Base-by-base conservation (phyloP, 1,139 yeast species). In the Pichia norvegensis region DNA sequence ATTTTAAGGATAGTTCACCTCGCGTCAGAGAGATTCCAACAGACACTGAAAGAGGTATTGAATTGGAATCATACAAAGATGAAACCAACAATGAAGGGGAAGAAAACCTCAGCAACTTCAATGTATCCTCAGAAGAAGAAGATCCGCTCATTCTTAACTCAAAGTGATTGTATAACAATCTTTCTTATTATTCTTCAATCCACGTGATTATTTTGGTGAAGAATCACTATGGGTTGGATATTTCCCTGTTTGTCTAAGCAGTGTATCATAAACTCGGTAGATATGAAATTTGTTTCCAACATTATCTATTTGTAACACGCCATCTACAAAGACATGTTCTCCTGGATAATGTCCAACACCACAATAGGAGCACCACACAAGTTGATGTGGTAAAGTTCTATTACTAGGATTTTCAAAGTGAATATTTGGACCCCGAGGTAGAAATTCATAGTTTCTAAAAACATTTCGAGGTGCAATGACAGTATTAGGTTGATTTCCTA, bases 1-100 rank as follows among this genome's bases (percentile, higher is more conserved):
- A 67, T 46, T 72, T 67, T 57, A 81, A 78, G 57, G 46, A 46
- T 14, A 16, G 29, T 11, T n/a, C 21, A 14, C 29, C 35, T 10
- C n/a, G 3, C 3, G 14, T 4, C 1, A 13, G 31, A 4, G 31
- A 27, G 2, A 27, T 3, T 27, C 2, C 31, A 27, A 20, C 29
- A 13, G 46, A 46, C 25, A 21, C 40, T 17, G 48, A 46, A 41
- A 27, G 48, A 33, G 48, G 41, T 42, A 44, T 41, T 29, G 50
- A 44, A 27, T 23, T 43, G n/a, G 14, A 19, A 35, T 36, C 42
- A 7, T 46, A 47, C 40, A 44, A 40, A 17, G 46, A 43, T 20
- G 29, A 35, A n/a, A 22, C 14, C 17, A 14, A 33, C 10, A 10
- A n/a, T 17, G n/a, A 16, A 17, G 37, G 36, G 6, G 33, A 43